phyloP scores from a whole-genome alignment of 257 asterid species.

The Solanum pimpinellifolium region DNA sequence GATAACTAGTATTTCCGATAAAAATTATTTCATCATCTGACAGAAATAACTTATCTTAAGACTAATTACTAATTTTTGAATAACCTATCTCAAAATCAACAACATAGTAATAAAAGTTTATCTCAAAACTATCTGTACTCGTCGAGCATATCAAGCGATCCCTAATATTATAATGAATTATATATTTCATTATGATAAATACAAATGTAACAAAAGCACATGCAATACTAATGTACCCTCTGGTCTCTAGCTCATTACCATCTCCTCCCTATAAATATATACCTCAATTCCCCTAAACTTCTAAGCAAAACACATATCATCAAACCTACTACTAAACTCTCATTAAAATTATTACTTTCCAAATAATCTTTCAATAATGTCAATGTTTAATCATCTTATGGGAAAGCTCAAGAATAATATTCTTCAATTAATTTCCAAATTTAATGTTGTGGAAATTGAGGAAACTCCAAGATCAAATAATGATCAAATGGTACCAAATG shows the following conservation, averaged over 20 bases:
- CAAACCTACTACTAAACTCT: neutral
- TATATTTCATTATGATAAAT: too few relatives aligned
- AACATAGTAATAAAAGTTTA: too few relatives aligned
- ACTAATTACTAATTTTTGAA: too few relatives aligned
- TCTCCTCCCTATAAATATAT: neutral
- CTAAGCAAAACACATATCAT: neutral
- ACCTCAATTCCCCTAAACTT: neutral
- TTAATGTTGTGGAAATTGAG: neutral
- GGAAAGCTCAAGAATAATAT: neutral
- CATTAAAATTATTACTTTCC: neutral
- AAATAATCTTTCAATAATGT: neutral
- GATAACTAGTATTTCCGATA: neutral
- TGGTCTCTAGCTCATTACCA: neutral
- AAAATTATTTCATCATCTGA: rapidly evolving
- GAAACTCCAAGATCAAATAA: neutral
- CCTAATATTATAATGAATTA: neutral
- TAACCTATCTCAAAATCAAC: too few relatives aligned
- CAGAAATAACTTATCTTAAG: too few relatives aligned
- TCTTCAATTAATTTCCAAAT: neutral
- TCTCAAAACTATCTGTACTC: neutral
- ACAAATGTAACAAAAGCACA: neutral
- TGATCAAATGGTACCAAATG: neutral
- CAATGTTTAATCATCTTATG: neutral
- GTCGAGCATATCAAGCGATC: neutral
- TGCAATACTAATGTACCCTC: neutral